These are phyloP conservation scores for Pterocarpus macrocarpus DNA, from an alignment of 306 rosid species.

Conservation along the genomic window DNA sequence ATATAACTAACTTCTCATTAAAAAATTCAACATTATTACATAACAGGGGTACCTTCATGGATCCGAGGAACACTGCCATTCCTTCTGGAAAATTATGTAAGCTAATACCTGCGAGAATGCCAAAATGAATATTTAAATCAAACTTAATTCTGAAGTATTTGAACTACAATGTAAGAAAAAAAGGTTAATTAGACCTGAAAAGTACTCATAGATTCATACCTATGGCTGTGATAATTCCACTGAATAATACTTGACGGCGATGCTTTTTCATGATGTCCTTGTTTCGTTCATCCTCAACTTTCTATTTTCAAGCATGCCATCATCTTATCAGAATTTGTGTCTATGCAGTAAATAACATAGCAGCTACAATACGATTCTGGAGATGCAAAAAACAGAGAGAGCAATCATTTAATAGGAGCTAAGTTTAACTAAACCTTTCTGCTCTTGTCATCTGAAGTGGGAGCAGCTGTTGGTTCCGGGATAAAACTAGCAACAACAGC, in stretches of 20 bases:
- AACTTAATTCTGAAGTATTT: neutral
- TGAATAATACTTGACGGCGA: conserved; percentile 85
- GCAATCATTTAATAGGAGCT: conserved; percentile 2
- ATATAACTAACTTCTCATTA: conserved; percentile 16
- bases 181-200: neutral
- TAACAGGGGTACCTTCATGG: conserved; percentile 78
- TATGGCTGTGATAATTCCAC: conserved; percentile 90
- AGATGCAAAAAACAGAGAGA: conserved; percentile 22
- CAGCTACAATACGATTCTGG: conserved; percentile 30
- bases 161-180: too few relatives aligned
- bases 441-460: conserved; percentile 64
- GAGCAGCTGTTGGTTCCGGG: conserved; percentile 80
- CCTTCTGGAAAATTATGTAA: conserved; percentile 99
- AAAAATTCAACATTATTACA: conserved; percentile 12
- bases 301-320: conserved; percentile 59
- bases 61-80: conserved; percentile 98
- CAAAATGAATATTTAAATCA: conserved; percentile 11
- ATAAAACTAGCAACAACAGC: conserved; percentile 79
- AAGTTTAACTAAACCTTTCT: conserved; percentile 64
- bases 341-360: conserved; percentile 4
- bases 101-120: conserved; percentile 70
- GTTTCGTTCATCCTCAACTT: conserved; percentile 68
- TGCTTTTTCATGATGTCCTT: conserved; percentile 81
- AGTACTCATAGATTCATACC: conserved; percentile 57
- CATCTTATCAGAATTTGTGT: conserved; percentile 46